A percentile compares a stretch with the other conserved stretches of the same genome.
Evolutionary conservation across 257 asterid genomes (phyloP).

Genomic region (Nyctanthes arbortristis): DNA sequence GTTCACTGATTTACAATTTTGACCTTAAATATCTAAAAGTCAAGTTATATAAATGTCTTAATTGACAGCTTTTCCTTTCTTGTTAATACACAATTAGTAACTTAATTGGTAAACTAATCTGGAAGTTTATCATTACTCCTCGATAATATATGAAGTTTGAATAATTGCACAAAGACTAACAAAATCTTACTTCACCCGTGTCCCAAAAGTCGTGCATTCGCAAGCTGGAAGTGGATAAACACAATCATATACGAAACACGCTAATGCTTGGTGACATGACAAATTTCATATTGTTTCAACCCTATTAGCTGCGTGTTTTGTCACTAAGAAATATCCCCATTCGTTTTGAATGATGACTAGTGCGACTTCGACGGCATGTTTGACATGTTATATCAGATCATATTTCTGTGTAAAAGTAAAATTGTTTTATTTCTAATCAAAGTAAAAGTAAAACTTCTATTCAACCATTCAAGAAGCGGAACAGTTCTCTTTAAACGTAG

Average conservation of each 20-base stretch:
- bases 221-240: slow-evolving; percentile 17
- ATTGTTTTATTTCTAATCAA: too few relatives aligned
- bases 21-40: too few relatives aligned
- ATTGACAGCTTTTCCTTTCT: too few relatives aligned
- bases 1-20: too few relatives aligned
- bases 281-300: slow-evolving; percentile 7
- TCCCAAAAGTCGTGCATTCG: slow-evolving; percentile 17
- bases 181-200: slow-evolving; percentile 7
- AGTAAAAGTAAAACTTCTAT: too few relatives aligned
- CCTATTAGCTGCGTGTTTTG: slow-evolving; percentile 6
- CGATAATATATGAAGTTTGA: slow-evolving; percentile 18
- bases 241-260: slow-evolving; percentile 27
- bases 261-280: slow-evolving; percentile 25
- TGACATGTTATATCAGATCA: neutral
- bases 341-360: neutral
- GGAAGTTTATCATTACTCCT: too few relatives aligned
- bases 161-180: neutral
- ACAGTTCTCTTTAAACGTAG: too few relatives aligned
- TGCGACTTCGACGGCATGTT: neutral
- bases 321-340: neutral
- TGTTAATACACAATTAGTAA: too few relatives aligned
- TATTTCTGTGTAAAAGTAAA: too few relatives aligned
- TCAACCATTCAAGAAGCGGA: too few relatives aligned
- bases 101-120: too few relatives aligned
- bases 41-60: too few relatives aligned